Evolutionary conservation across 2,329 filamentous ascomycete genomes (phyloP).

Genomic region (Laburnicola sp.): DNA sequence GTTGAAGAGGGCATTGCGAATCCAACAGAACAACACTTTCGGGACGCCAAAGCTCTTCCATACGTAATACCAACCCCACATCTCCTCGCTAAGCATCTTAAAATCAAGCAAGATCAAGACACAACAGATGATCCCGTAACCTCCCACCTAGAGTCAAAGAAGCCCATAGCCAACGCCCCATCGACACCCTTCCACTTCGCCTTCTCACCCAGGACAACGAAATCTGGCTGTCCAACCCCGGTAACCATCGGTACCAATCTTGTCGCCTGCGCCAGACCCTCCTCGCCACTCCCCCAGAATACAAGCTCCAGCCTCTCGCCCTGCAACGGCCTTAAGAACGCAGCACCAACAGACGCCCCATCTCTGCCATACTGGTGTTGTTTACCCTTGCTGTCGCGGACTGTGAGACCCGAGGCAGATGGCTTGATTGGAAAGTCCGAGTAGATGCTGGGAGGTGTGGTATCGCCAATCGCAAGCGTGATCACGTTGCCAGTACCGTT

Average conservation of each 20-base stretch:
- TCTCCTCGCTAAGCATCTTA: neutral
- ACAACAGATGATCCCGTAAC: constrained; percentile 54
- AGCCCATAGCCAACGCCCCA: constrained; percentile 58
- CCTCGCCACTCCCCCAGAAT: constrained; percentile 57
- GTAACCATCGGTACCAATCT: constrained; percentile 59
- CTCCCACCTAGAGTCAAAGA: constrained; percentile 59
- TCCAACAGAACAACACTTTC: too few relatives aligned
- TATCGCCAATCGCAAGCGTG: constrained; percentile 37
- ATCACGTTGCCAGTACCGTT: constrained; percentile 52
- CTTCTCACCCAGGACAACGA: constrained; percentile 53
- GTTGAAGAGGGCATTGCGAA: too few relatives aligned
- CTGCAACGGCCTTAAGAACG: constrained; percentile 56
- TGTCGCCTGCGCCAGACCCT: constrained; percentile 54
- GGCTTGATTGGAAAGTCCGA: constrained; percentile 39
- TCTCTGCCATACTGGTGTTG: constrained; percentile 31
- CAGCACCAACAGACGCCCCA: constrained; percentile 50
- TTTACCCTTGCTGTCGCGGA: constrained; percentile 27
- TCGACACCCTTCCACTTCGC: constrained; percentile 57
- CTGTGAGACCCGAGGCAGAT: constrained; percentile 17
- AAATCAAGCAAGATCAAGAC: constrained; percentile 1
- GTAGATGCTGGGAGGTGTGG: constrained; percentile 22
- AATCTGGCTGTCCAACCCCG: constrained; percentile 62
- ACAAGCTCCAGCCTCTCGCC: constrained; percentile 57
- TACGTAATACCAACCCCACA: too few relatives aligned
- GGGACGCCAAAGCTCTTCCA: too few relatives aligned